These are phyloP conservation scores for Hyaloscypha hepaticicola DNA, from an alignment of 495 filamentous ascomycete genomes.

Conservation along the genomic window DNA sequence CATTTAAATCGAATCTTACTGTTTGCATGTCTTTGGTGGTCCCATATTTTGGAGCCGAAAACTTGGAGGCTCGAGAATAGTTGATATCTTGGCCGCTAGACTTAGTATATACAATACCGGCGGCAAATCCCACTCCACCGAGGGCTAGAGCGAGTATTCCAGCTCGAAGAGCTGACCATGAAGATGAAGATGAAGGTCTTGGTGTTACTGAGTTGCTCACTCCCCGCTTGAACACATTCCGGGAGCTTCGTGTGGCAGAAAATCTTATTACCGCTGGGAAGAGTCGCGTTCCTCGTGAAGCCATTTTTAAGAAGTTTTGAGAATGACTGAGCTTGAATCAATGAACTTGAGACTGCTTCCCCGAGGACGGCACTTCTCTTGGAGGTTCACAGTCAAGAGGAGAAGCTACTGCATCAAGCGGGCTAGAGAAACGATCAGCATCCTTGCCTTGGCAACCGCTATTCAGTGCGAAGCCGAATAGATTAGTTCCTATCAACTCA, in stretches of 20 bases:
- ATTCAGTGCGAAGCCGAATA: no score
- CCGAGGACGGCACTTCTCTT: not conserved
- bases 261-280: not conserved
- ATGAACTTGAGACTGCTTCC: not conserved
- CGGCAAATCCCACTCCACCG: conserved; percentile 6
- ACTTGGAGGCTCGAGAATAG: conserved; percentile 34
- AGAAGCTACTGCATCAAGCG: no score
- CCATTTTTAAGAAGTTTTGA: not conserved
- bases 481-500: no score
- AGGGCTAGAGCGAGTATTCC: not conserved
- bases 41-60: conserved; percentile 42
- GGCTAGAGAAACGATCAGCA: no score
- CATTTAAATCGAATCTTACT: conserved; percentile 34
- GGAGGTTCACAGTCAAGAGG: no score
- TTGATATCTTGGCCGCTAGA: conserved; percentile 4
- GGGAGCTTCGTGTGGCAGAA: not conserved
- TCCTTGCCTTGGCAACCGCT: no score
- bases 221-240: not conserved
- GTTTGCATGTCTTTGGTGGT: conserved; percentile 46
- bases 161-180: not conserved
- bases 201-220: not conserved
- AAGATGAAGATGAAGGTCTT: not conserved
- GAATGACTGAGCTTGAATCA: not conserved
- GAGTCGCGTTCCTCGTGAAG: not conserved
- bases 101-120: conserved; percentile 7